Percentiles rank a stretch among this genome's conserved stretches.
Conservation (phyloP, 139 green algal species). For the Volvox reticuliferus region DNA sequence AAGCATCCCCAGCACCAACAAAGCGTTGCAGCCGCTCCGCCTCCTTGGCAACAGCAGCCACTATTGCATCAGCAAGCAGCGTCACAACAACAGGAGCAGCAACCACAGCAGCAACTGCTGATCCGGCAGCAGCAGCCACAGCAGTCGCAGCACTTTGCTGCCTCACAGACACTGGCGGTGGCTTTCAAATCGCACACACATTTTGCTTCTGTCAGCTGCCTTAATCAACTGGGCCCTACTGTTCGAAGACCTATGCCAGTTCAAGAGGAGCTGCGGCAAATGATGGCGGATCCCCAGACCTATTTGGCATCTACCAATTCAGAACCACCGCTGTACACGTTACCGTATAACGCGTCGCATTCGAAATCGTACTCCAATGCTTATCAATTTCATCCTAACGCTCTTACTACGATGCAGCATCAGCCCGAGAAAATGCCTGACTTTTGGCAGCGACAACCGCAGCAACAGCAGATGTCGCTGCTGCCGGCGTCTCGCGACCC, state of each 20-base stretch:
- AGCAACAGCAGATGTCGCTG: neutral
- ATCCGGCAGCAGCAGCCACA: neutral
- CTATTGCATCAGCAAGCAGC: neutral
- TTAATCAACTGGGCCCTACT: too few relatives aligned
- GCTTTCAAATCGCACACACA: too few relatives aligned
- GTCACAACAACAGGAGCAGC: neutral
- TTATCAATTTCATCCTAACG: too few relatives aligned
- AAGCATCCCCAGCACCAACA: neutral
- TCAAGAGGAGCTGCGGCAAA: too few relatives aligned
- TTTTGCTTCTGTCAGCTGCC: too few relatives aligned
- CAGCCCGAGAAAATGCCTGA: neutral
- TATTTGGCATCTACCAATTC: too few relatives aligned
- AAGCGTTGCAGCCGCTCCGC: neutral
- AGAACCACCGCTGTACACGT: too few relatives aligned
- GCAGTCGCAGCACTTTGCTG: neutral
- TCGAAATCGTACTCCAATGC: too few relatives aligned
- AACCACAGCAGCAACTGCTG: neutral
- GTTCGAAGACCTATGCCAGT: too few relatives aligned
- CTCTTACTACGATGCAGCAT: neutral
- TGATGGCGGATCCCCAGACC: too few relatives aligned
- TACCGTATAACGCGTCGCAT: too few relatives aligned
- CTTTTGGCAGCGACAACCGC: neutral
- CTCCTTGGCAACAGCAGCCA: neutral
- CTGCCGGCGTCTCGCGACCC: neutral
- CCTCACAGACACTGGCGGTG: too few relatives aligned